A percentile compares a stretch with the other conserved stretches of the same genome.
Conservation (phyloP, 2,329 filamentous ascomycete genomes). For the Ophiostoma sp. region DNA sequence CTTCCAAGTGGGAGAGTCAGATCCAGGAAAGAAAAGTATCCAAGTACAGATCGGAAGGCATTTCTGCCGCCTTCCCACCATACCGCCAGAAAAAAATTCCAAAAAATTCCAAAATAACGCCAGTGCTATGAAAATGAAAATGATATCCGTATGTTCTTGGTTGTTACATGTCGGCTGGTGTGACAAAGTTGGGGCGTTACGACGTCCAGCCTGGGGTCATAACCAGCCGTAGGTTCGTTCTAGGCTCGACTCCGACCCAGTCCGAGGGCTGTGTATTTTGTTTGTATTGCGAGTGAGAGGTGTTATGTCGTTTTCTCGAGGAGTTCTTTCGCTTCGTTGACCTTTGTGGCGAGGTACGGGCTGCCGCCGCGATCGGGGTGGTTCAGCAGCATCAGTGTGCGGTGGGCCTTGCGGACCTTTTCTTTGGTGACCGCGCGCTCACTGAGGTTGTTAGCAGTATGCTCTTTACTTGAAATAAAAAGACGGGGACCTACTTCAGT, state of each 20-base stretch:
- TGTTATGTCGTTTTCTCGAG: conserved; percentile 66
- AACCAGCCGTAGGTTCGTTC: background rate
- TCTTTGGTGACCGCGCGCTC: conserved; percentile 88
- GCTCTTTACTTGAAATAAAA: background rate
- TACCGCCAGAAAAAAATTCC: background rate
- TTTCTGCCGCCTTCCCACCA: background rate
- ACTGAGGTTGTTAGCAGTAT: conserved; percentile 47
- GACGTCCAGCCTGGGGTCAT: background rate
- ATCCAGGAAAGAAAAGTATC: background rate
- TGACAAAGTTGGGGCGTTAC: background rate
- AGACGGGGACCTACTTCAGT: conserved; percentile 66
- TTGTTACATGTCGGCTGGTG: conserved; percentile 24
- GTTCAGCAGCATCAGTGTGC: conserved; percentile 94
- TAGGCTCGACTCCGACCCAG: background rate
- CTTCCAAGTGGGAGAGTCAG: background rate
- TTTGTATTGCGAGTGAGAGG: background rate
- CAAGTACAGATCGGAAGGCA: background rate
- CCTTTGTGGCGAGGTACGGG: conserved; percentile 93
- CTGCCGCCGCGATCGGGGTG: conserved; percentile 96
- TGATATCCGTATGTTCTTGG: conserved; percentile 9
- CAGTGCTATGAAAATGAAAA: conserved; percentile 20
- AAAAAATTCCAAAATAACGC: conserved; percentile 18
- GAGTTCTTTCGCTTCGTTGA: conserved; percentile 97
- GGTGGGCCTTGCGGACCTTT: conserved; percentile 91
- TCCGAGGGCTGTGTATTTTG: background rate